These are phyloP conservation scores for Aristolochia californica DNA, from an alignment of 164 flowering plant genomes.

Conservation along the genomic window DNA sequence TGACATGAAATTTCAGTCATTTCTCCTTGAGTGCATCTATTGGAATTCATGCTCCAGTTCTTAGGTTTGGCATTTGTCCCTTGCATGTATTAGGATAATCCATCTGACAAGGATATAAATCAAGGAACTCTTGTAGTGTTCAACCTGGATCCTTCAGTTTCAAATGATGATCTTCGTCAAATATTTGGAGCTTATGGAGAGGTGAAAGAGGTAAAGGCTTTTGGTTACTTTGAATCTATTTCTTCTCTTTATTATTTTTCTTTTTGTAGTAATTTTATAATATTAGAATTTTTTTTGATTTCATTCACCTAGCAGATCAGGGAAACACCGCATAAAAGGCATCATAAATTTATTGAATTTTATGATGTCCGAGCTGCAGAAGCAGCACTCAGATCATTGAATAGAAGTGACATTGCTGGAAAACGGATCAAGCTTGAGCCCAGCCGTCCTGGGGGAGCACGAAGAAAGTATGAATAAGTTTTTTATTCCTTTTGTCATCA, in stretches of 20 bases:
- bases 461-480: constrained; percentile 52
- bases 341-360: constrained; percentile 91
- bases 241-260: neutral
- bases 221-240: neutral
- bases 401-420: constrained; percentile 94
- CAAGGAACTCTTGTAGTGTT: constrained; percentile 95
- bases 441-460: constrained; percentile 98
- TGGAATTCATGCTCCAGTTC: constrained; percentile 1
- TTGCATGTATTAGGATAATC: constrained; percentile 60
- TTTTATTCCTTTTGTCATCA: neutral
- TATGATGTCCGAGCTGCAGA: constrained; percentile 98
- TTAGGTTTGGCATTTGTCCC: constrained; percentile 1
- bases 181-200: constrained; percentile 93
- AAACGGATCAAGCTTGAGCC: constrained; percentile 96
- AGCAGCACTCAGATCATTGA: constrained; percentile 78
- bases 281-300: neutral
- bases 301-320: constrained; percentile 52
- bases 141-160: constrained; percentile 87
- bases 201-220: constrained; percentile 73
- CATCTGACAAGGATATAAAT: constrained; percentile 93
- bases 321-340: constrained; percentile 95
- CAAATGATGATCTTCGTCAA: constrained; percentile 80
- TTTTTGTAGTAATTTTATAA: neutral
- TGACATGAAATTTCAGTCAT: neutral
- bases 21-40: constrained; percentile 1